Evolutionary conservation across 164 flowering plant species (phyloP).

Genomic region (Paratinospora sagittata): DNA sequence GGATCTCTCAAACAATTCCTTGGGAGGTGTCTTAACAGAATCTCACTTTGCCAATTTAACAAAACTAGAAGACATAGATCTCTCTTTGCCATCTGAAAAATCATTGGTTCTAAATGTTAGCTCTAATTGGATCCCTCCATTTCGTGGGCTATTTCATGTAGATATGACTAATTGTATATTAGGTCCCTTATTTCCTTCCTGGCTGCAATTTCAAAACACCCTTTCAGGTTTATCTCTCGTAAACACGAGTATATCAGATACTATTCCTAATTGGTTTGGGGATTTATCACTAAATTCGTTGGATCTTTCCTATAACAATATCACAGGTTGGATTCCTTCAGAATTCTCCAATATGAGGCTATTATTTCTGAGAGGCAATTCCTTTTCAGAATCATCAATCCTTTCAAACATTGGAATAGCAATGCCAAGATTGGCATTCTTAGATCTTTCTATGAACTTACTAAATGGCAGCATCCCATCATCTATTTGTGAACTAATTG

Average conservation of each 20-base stretch:
- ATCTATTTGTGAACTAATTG: not conserved
- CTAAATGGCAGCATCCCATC: not conserved
- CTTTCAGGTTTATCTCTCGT: not conserved
- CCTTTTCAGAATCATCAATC: no score
- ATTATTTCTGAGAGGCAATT: not conserved
- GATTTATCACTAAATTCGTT: not conserved
- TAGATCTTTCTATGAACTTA: no score
- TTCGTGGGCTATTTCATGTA: not conserved
- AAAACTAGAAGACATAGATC: not conserved
- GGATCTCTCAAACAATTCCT: slow-evolving; percentile 1
- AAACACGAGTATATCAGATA: slow-evolving; percentile 9
- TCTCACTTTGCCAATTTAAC: slow-evolving; percentile 7
- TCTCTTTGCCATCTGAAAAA: not conserved
- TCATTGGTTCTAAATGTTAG: slow-evolving; percentile 11
- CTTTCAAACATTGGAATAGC: no score
- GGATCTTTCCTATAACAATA: slow-evolving; percentile 11
- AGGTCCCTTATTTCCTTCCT: slow-evolving; percentile 2
- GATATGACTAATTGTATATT: slow-evolving; percentile 1
- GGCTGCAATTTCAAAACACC: not conserved
- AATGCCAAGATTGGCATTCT: no score
- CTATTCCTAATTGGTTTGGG: slow-evolving; percentile 3
- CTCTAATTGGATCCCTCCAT: slow-evolving; percentile 13
- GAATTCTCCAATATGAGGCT: not conserved
- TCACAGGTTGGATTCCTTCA: not conserved
- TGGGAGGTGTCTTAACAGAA: slow-evolving; percentile 14